phyloP scores from a whole-genome alignment of 345 rosid species.

The Eucalyptus pumila region DNA sequence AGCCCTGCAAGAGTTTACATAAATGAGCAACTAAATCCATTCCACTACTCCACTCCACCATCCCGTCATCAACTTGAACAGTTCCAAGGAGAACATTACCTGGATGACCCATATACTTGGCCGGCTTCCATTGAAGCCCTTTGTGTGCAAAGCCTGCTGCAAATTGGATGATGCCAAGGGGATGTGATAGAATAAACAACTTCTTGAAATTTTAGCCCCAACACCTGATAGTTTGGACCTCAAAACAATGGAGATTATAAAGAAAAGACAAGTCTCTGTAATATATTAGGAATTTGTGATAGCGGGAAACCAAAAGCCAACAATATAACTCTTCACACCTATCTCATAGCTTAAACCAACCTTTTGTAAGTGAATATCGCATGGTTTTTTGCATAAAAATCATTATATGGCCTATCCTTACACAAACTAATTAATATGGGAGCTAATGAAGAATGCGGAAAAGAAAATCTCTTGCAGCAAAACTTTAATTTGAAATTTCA shows the following conservation, averaged over 20 bases:
- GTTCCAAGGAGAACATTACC: constrained; percentile 18
- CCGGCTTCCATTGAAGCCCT: constrained; percentile 63
- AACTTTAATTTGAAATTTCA: neutral
- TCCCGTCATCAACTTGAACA: neutral
- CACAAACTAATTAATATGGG: neutral
- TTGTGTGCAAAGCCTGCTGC: constrained; percentile 30
- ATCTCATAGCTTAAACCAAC: neutral
- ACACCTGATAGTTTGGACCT: constrained; percentile 37
- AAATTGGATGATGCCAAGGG: constrained; percentile 38
- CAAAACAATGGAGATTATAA: neutral
- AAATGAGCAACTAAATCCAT: neutral
- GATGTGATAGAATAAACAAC: constrained; percentile 60
- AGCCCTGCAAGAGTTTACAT: constrained; percentile 26
- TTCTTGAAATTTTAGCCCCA: constrained; percentile 71
- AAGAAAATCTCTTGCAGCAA: neutral
- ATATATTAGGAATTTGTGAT: neutral
- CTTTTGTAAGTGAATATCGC: neutral
- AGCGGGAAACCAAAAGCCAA: neutral
- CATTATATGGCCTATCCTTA: neutral
- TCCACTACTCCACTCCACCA: neutral
- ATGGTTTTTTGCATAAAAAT: neutral
- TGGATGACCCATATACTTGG: constrained; percentile 87
- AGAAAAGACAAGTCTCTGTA: neutral
- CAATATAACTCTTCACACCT: neutral
- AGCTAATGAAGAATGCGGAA: neutral